Percentiles rank a stretch among this genome's conserved stretches.
phyloP scores from a whole-genome alignment of 768 basidiomycete genomes.

The Suillus americanus region DNA sequence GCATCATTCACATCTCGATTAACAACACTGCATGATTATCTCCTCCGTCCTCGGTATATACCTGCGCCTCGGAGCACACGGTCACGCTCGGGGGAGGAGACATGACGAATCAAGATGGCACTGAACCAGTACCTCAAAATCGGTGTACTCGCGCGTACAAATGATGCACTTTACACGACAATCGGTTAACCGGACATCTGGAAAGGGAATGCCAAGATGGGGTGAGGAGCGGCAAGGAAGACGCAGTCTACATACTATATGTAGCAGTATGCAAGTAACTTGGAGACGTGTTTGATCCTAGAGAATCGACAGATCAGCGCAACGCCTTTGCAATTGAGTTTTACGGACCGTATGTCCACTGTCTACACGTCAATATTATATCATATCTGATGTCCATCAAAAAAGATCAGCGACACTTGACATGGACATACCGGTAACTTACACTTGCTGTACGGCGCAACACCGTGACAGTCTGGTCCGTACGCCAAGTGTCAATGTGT shows the following conservation, averaged over 20 bases:
- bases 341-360: not conserved
- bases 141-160: not conserved
- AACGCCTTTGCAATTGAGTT: no score
- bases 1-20: constrained; percentile 6
- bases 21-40: not conserved
- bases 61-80: not conserved
- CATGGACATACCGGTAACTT: not conserved
- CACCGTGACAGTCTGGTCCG: not conserved
- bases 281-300: not conserved
- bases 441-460: not conserved
- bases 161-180: not conserved
- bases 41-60: not conserved
- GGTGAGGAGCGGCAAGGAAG: not conserved
- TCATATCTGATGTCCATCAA: not conserved
- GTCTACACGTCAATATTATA: not conserved
- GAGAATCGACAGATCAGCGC: not conserved
- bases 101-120: not conserved
- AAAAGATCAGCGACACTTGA: not conserved
- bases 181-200: not conserved
- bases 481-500: not conserved
- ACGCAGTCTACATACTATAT: not conserved
- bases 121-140: not conserved
- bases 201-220: not conserved
- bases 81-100: not conserved
- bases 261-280: not conserved